Base-by-base conservation (phyloP, 2,329 filamentous ascomycete genomes). In the Monilinia vaccinii-corymbosi region DNA sequence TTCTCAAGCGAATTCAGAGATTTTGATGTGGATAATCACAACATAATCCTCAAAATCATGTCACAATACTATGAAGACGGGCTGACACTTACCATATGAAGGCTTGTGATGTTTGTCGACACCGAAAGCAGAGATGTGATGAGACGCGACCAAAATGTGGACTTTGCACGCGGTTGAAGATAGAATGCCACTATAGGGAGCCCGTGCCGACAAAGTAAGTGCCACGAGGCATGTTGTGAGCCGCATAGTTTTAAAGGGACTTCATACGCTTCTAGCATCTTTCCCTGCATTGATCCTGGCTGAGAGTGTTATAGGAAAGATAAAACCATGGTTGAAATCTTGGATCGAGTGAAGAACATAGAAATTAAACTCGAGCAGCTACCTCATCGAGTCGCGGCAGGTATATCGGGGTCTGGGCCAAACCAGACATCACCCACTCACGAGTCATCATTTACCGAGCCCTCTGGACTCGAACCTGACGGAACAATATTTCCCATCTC, bases 91-190 rank as follows among this genome's bases (percentile, higher is more conserved):
- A 23, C 32, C 38, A 18, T 44, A 61, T 58, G 18, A 68, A 79
- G 75, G 81, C 82, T 23, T 85, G 82, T 72, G 80, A 84, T 66
- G 82, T 77, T 34, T 85, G 82, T 70, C 78, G 81, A 52, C 73
- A 71, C 55, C 80, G 83, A 65, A 87, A 86, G 71, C 82, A 84
- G 65, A 83, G 80, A 74, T 87, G 84, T 71, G 82, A 85, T 69
- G 83, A 86, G 69, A 75, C 78, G 67, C 75, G 82, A 59, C 83
- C 83, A 21, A 83, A 81, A 71, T 87, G 84, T 69, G 75, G 79
- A 60, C 79, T 81, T 18, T 87, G 83, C 70, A 74, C 78, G 61
- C 77, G 79, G 63, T 78, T 83, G 67, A 77, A 79, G 66, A 75
- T 83, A 62, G 78, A 81, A 44, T 87, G 84, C 70, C 75, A 76